These are phyloP conservation scores for Leishmania major DNA, from an alignment of 208 protist species.

Conservation along the genomic window DNA sequence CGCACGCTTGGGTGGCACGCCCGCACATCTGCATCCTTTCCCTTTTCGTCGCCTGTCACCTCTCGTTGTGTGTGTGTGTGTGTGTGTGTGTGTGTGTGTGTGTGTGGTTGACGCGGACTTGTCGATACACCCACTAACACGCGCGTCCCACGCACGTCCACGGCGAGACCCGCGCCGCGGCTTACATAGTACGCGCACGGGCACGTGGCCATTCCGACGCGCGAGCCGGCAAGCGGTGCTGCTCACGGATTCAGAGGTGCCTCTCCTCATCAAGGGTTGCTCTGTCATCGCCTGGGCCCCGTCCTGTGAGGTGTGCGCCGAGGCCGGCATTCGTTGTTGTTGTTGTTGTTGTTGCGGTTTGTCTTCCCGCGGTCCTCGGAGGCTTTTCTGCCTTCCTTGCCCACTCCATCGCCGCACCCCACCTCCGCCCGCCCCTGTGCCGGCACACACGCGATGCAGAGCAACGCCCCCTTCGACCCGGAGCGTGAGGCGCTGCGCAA, in stretches of 20 bases:
- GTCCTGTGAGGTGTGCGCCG: not conserved
- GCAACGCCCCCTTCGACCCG: conserved; percentile 46
- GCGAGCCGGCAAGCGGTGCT: not conserved
- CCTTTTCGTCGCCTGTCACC: not conserved
- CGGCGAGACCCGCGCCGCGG: not conserved
- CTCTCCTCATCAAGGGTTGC: not conserved
- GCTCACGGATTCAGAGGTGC: not conserved
- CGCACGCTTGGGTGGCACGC: not conserved
- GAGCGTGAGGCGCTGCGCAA: conserved; percentile 61
- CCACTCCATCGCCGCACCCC: no score
- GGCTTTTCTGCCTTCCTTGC: not conserved
- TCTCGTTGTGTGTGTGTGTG: not conserved
- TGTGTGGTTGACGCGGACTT: not conserved
- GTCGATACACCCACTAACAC: not conserved
- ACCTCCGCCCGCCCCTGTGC: not conserved
- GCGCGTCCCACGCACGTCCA: no score
- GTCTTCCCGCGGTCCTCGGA: not conserved
- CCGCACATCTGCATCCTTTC: not conserved
- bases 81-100: not conserved
- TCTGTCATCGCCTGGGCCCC: not conserved
- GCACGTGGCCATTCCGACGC: not conserved
- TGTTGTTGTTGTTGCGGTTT: not conserved
- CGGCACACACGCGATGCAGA: conserved; percentile 46
- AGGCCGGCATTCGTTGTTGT: not conserved
- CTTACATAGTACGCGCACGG: not conserved